Conservation (phyloP, 2,329 filamentous ascomycete species). For the Fonsecaea erecta region DNA sequence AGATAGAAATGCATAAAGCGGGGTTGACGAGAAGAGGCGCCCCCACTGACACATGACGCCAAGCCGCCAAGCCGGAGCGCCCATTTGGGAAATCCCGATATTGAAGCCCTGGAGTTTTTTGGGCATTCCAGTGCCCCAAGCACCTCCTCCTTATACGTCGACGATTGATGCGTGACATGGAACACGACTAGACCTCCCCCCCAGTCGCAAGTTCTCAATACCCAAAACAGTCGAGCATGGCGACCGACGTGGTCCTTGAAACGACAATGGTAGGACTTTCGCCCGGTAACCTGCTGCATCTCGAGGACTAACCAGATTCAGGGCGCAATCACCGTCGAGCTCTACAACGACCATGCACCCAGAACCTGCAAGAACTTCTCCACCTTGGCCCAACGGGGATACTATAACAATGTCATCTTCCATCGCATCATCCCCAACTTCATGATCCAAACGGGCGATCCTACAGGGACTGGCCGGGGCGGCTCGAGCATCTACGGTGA, state of each 20-base stretch:
- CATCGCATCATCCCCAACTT: constrained; percentile 95
- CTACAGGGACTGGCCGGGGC: constrained; percentile 89
- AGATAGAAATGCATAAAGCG: background rate
- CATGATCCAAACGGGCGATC: constrained; percentile 95
- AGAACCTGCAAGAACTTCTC: constrained; percentile 86
- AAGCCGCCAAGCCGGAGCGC: background rate
- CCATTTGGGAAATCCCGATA: background rate
- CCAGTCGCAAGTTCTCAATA: background rate
- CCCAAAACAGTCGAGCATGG: constrained; percentile 57
- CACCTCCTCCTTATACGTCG: background rate
- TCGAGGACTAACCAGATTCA: constrained; percentile 44
- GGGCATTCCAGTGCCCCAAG: background rate
- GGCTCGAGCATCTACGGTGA: constrained; percentile 89
- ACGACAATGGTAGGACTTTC: constrained; percentile 74
- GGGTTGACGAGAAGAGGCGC: background rate
- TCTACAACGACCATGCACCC: constrained; percentile 87
- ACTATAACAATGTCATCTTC: constrained; percentile 86
- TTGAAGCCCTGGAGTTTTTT: too few species aligned
- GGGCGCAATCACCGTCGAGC: constrained; percentile 84
- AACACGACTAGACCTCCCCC: background rate
- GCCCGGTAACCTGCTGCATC: background rate
- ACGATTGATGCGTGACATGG: background rate
- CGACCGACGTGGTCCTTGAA: constrained; percentile 78
- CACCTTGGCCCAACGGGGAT: constrained; percentile 77
- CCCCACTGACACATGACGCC: background rate